phyloP scores from a whole-genome alignment of 805 yeast species.

The Barnettozyma salicaria region DNA sequence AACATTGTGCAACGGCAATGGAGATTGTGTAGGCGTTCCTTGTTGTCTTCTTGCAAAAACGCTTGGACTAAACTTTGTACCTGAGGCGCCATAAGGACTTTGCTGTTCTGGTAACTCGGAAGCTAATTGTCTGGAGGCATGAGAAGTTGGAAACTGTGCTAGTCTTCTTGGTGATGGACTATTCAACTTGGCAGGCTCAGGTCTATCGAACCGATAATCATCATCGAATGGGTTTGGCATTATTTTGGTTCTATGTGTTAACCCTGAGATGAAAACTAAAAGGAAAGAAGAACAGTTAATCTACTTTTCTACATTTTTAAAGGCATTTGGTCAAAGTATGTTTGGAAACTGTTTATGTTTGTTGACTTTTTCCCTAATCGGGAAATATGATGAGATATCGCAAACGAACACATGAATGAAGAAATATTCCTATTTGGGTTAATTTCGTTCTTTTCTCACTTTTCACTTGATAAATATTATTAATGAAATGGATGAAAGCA shows the following conservation, averaged over 20 bases:
- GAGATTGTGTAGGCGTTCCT: constrained; percentile 8
- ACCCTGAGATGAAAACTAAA: too few relatives aligned
- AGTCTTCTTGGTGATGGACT: constrained; percentile 22
- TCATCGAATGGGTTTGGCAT: constrained; percentile 29
- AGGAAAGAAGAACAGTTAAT: too few relatives aligned
- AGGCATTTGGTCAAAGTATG: too few relatives aligned
- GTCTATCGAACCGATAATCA: constrained; percentile 20
- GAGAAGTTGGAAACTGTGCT: constrained; percentile 4
- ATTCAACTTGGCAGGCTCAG: constrained; percentile 18
- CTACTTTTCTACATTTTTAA: too few relatives aligned
- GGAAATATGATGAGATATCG: constrained; percentile 13
- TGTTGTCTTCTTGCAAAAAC: constrained; percentile 30
- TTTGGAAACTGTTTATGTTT: constrained; percentile 6
- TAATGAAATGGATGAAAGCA: too few relatives aligned
- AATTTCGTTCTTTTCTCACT: too few relatives aligned
- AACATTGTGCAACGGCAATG: constrained; percentile 5
- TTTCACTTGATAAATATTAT: too few relatives aligned
- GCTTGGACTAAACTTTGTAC: constrained; percentile 28
- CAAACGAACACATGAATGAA: too few relatives aligned
- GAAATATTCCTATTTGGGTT: too few relatives aligned
- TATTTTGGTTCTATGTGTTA: background rate
- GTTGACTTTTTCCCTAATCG: constrained; percentile 22
- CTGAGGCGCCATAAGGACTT: background rate
- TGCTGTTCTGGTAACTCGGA: constrained; percentile 2
- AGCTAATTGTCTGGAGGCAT: constrained; percentile 8